phyloP scores from a whole-genome alignment of 257 asterid genomes.

The Datura wrightii region DNA sequence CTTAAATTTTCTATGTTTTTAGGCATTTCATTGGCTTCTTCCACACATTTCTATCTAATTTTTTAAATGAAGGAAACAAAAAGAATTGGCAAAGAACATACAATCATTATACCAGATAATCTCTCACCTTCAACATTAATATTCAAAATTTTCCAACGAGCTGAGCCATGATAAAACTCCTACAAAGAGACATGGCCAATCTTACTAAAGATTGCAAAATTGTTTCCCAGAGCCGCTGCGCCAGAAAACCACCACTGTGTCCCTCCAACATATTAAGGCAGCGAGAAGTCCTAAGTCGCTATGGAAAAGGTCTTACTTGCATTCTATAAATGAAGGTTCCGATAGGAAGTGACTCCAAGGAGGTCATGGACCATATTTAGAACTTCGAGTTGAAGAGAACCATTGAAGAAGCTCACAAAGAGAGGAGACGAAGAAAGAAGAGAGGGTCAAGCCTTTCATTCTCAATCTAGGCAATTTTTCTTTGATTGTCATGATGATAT shows the following conservation, averaged over 20 bases:
- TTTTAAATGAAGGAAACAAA: background rate
- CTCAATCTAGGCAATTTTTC: background rate
- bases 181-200: conserved; percentile 5
- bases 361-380: background rate
- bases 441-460: background rate
- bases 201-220: background rate
- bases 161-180: conserved; percentile 2
- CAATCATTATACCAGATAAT: background rate
- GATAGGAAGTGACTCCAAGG: background rate
- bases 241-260: background rate
- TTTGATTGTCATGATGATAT: background rate
- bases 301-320: background rate
- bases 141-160: background rate
- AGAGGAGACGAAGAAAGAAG: background rate
- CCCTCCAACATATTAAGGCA: conserved; percentile 11
- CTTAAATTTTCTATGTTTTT: background rate
- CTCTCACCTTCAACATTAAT: conserved; percentile 12
- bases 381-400: background rate
- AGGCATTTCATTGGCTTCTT: background rate
- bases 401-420: background rate
- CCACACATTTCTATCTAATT: conserved; percentile 5
- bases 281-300: background rate
- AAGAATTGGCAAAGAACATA: background rate
- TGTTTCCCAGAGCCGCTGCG: background rate
- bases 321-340: background rate